Evolutionary conservation across 73 alveolate genomes (phyloP).

Genomic region (Stentor roeselii): DNA sequence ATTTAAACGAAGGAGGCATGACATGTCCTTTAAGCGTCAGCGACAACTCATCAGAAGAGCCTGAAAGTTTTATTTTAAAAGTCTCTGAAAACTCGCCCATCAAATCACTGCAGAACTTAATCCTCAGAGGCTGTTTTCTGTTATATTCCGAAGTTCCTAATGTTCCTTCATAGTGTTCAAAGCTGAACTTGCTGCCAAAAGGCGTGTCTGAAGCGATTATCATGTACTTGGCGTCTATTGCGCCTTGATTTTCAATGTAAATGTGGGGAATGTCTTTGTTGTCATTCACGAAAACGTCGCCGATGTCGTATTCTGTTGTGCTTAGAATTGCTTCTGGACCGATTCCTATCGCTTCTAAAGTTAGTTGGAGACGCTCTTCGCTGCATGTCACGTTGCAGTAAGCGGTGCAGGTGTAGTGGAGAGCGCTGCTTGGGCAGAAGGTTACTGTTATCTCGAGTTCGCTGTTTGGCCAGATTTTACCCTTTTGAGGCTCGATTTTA

Average conservation of each 20-base stretch:
- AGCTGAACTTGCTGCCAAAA: slow-evolving; percentile 77
- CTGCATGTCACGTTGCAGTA: slow-evolving; percentile 96
- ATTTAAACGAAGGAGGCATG: slow-evolving; percentile 98
- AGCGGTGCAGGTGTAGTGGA: slow-evolving; percentile 89
- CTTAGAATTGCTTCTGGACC: slow-evolving; percentile 98
- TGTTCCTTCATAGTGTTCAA: slow-evolving; percentile 70
- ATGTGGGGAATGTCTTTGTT: slow-evolving; percentile 62
- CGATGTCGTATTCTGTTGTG: slow-evolving; percentile 85
- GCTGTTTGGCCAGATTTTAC: slow-evolving; percentile 99
- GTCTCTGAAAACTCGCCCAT: slow-evolving; percentile 99
- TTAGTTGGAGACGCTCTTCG: slow-evolving; percentile 97
- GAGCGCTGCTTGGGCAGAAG: slow-evolving; percentile 96
- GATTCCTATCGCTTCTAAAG: slow-evolving; percentile 98
- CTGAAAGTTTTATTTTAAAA: slow-evolving; percentile 56
- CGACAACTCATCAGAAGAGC: slow-evolving; percentile 46
- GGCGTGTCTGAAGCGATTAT: slow-evolving; percentile 79
- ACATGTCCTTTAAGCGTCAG: slow-evolving; percentile 96
- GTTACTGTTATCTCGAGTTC: slow-evolving; percentile 96
- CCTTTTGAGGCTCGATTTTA: slow-evolving; percentile 97
- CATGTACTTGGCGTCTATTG: slow-evolving; percentile 42
- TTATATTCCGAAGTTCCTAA: slow-evolving; percentile 83
- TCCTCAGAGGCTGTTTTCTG: slow-evolving; percentile 72
- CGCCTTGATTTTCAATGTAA: slow-evolving; percentile 64
- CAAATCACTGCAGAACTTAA: slow-evolving; percentile 88
- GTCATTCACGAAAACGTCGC: slow-evolving; percentile 90